Percentiles rank a stretch among this genome's conserved stretches.
Evolutionary conservation across 1,284 basidiomycete genomes (phyloP).

Genomic region (Trichosporon ovoides): DNA sequence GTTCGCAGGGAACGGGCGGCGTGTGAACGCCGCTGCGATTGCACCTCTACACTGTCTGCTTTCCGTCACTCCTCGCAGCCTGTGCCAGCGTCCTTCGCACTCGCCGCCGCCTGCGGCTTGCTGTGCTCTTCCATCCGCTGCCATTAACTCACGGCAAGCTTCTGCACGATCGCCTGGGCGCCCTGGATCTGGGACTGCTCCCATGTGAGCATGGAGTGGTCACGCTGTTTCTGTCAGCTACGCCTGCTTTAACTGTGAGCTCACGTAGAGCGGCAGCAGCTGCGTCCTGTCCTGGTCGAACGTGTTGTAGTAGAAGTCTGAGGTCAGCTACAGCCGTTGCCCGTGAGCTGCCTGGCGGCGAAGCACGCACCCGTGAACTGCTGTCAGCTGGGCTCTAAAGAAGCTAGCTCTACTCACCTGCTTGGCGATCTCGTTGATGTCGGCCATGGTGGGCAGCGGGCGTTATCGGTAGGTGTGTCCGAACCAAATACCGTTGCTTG

Average conservation of each 20-base stretch:
- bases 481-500: slow-evolving; percentile 9
- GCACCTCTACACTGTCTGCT: too few relatives aligned
- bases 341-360: background rate
- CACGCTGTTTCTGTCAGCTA: slow-evolving; percentile 56
- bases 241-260: slow-evolving; percentile 13
- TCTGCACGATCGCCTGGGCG: slow-evolving; percentile 61
- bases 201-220: slow-evolving; percentile 81
- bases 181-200: slow-evolving; percentile 68
- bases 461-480: background rate
- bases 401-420: slow-evolving; percentile 38
- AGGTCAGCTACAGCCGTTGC: slow-evolving; percentile 13
- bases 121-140: too few relatives aligned
- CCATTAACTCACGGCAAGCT: slow-evolving; percentile 61
- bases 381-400: slow-evolving; percentile 39
- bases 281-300: slow-evolving; percentile 43
- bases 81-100: background rate
- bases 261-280: slow-evolving; percentile 46
- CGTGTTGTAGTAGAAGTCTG: slow-evolving; percentile 50
- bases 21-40: too few relatives aligned
- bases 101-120: too few relatives aligned
- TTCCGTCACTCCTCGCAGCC: too few relatives aligned
- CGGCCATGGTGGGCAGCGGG: slow-evolving; percentile 55
- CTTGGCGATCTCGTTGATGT: slow-evolving; percentile 57
- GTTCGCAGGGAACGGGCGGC: too few relatives aligned
- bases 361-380: slow-evolving; percentile 51